Evolutionary conservation across 768 basidiomycete genomes (phyloP).

Genomic region (Leccinum imitatum): DNA sequence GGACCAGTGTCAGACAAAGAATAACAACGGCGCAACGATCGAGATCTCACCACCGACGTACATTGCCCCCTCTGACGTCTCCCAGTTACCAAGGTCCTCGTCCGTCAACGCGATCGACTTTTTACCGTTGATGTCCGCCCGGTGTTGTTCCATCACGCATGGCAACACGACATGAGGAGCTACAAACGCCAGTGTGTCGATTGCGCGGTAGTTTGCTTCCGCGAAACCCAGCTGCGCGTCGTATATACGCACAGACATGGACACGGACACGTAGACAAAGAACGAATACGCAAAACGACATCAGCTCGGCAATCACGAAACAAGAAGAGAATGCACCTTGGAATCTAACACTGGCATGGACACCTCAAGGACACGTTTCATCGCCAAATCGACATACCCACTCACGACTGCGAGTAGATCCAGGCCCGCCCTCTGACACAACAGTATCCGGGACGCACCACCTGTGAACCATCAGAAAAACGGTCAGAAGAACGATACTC

Average conservation of each 20-base stretch:
- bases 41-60: constrained; percentile 68
- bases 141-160: constrained; percentile 64
- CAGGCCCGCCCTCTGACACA: too few species aligned
- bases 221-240: constrained; percentile 43
- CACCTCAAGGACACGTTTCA: too few species aligned
- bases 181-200: constrained; percentile 79
- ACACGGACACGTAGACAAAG: too few species aligned
- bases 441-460: too few species aligned
- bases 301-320: not conserved
- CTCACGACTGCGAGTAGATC: too few species aligned
- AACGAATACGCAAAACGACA: not conserved
- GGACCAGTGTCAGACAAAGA: too few species aligned
- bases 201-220: constrained; percentile 71
- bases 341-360: too few species aligned
- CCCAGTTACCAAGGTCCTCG: constrained; percentile 81
- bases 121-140: constrained; percentile 58
- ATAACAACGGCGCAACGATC: too few species aligned
- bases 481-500: too few species aligned
- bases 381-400: too few species aligned
- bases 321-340: too few species aligned
- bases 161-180: constrained; percentile 68
- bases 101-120: constrained; percentile 64
- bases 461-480: too few species aligned
- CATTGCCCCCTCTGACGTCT: constrained; percentile 75
- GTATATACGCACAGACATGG: not conserved